These are phyloP conservation scores for Alectoria sarmentosa DNA, from an alignment of 495 filamentous ascomycete species.

Conservation along the genomic window DNA sequence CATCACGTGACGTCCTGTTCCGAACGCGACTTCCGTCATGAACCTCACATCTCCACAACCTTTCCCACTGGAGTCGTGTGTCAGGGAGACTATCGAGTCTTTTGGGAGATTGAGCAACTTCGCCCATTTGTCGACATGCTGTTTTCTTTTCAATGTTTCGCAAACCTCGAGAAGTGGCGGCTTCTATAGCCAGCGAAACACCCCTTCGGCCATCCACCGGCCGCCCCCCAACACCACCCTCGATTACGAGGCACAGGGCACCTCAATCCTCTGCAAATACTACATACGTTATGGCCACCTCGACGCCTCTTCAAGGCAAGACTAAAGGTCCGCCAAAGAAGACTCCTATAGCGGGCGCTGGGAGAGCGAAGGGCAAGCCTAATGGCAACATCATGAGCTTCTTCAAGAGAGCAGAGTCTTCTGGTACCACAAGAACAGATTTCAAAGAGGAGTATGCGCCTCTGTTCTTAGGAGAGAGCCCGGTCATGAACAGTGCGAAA, in stretches of 20 bases:
- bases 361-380: constrained; percentile 34
- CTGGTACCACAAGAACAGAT: constrained; percentile 16
- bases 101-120: neutral
- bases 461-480: constrained; percentile 41
- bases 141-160: constrained; percentile 20
- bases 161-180: constrained; percentile 24
- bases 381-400: constrained; percentile 76
- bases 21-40: constrained; percentile 14
- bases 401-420: constrained; percentile 64
- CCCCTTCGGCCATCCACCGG: constrained; percentile 22
- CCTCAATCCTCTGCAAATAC: constrained; percentile 29
- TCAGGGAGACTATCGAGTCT: neutral
- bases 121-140: neutral
- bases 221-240: constrained; percentile 29
- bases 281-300: constrained; percentile 62
- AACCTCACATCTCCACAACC: neutral
- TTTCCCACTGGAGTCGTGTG: neutral
- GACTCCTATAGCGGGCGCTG: constrained; percentile 21
- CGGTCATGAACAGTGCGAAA: constrained; percentile 21
- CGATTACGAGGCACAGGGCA: constrained; percentile 27
- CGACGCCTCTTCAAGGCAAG: constrained; percentile 81
- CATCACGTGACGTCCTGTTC: constrained; percentile 12
- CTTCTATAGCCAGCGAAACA: constrained; percentile 2
- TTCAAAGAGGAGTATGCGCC: constrained; percentile 29
- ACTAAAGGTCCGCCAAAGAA: constrained; percentile 34